Conservation (phyloP, 2,329 filamentous ascomycete species). For the Cercospora sp. region DNA sequence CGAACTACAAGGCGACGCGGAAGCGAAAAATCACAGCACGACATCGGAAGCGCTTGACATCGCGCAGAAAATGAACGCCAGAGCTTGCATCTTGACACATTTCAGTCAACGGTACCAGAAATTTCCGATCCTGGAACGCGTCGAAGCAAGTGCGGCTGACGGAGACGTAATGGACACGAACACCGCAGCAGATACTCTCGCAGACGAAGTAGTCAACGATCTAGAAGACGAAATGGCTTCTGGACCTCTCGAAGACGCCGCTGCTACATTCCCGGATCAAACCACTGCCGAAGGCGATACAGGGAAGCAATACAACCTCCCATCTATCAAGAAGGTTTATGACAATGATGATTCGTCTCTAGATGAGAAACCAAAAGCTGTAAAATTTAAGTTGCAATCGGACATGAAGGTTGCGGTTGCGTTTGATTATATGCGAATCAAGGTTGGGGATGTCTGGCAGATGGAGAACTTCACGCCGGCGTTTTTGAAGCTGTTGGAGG, state of each 20-base stretch:
- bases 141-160: slow-evolving; percentile 33
- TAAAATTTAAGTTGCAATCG: slow-evolving; percentile 43
- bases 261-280: slow-evolving; percentile 30
- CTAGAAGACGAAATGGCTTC: slow-evolving; percentile 30
- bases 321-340: slow-evolving; percentile 2
- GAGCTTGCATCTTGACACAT: slow-evolving; percentile 82
- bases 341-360: background rate
- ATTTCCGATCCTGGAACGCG: slow-evolving; percentile 55
- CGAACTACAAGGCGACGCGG: slow-evolving; percentile 73
- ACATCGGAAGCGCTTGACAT: slow-evolving; percentile 80
- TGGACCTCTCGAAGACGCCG: slow-evolving; percentile 29
- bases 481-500: slow-evolving; percentile 58
- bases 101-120: slow-evolving; percentile 94
- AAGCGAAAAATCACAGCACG: slow-evolving; percentile 87
- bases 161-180: slow-evolving; percentile 22
- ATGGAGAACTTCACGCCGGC: slow-evolving; percentile 64
- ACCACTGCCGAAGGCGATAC: slow-evolving; percentile 10
- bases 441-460: slow-evolving; percentile 67
- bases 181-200: slow-evolving; percentile 12
- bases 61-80: slow-evolving; percentile 74
- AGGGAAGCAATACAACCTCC: slow-evolving; percentile 29
- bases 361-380: slow-evolving; percentile 23
- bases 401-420: slow-evolving; percentile 69
- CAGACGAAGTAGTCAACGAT: slow-evolving; percentile 3
- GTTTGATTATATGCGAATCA: slow-evolving; percentile 77